Base-by-base conservation (phyloP, 2,329 filamentous ascomycete genomes). In the Cladosporium colombiae region DNA sequence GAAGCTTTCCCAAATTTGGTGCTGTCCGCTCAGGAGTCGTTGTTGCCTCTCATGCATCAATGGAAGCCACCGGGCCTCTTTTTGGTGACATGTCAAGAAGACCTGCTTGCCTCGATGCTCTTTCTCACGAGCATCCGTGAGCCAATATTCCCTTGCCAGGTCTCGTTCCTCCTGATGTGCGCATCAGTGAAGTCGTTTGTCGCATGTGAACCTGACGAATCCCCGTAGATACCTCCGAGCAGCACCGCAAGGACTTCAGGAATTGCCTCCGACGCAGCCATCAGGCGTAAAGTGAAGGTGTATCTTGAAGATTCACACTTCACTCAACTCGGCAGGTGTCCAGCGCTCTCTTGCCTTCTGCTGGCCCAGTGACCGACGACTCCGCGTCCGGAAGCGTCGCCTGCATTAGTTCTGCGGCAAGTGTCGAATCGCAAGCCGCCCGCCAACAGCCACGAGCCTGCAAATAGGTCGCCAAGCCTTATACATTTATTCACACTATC, bases 351-450 rank as follows among this genome's bases (percentile, higher is more conserved):
- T 56, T 13, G 35, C 33, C 44, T 65, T 65, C n/a, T 46, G 40
- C 55, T 33, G 44, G 52, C 8, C 56, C 23, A 59, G 35, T 59
- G 7, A 46, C 35, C 37, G 37, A 46, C 46, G 31, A 44, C 55
- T 60, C 63, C 55, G 57, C 46, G 50, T 37, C 50, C 50, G 18
- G 44, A 55, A 63, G n/a, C 31, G 35, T 14, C 33, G 53, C 63
- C 35, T 46, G 63, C 63, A 65, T 60, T 65, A 58, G 53, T 53
- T 60, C 33, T 27, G 55, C 62, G 40, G 62, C 62, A 33, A 62
- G n/a, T 40, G 53, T 65, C 62, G 53, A 57, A 52, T 44, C 18
- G 44, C 44, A 59, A 37, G 55, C 55, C 46, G 55, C 62, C 49
- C 55, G 21, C 40, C 55, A 50, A n/a, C 53, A 59, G 53, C 63